A percentile compares a stretch with the other conserved stretches of the same genome.
Evolutionary conservation across 2,329 filamentous ascomycete species (phyloP).

Genomic region (Diplodia sapinea): DNA sequence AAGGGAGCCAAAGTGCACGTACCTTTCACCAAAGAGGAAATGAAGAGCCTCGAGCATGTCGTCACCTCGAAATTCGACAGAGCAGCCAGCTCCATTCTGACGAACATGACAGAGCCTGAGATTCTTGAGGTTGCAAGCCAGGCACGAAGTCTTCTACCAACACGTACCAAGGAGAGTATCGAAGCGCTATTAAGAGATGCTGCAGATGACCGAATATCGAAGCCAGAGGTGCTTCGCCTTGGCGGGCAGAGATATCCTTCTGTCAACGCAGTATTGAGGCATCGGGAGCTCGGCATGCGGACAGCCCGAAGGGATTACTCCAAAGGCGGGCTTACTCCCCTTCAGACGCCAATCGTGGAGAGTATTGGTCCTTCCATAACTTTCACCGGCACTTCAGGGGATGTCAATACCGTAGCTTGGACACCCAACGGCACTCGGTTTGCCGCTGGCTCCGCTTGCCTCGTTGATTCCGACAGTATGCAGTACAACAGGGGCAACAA

Average conservation of each 20-base stretch:
- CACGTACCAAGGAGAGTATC: slow-evolving; percentile 36
- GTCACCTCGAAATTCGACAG: slow-evolving; percentile 15
- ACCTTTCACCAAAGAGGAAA: slow-evolving; percentile 42
- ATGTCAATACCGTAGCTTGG: slow-evolving; percentile 64
- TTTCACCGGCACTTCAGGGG: slow-evolving; percentile 65
- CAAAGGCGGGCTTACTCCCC: slow-evolving; percentile 36
- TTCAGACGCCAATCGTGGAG: slow-evolving; percentile 44
- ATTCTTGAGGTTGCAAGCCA: slow-evolving; percentile 35
- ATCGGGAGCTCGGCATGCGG: slow-evolving; percentile 44
- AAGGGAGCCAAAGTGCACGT: slow-evolving; percentile 43
- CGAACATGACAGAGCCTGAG: slow-evolving; percentile 37
- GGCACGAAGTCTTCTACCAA: slow-evolving; percentile 34
- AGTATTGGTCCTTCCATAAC: slow-evolving; percentile 52
- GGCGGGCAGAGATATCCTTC: not conserved
- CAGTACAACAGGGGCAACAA: slow-evolving; percentile 66
- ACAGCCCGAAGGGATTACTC: slow-evolving; percentile 38
- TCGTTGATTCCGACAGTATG: slow-evolving; percentile 62
- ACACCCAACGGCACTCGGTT: slow-evolving; percentile 60
- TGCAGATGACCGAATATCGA: slow-evolving; percentile 34
- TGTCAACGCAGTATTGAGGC: slow-evolving; percentile 35
- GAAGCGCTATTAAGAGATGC: slow-evolving; percentile 43
- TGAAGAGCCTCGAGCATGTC: slow-evolving; percentile 36
- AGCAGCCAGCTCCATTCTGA: slow-evolving; percentile 29
- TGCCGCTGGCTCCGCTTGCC: slow-evolving; percentile 62
- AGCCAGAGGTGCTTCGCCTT: slow-evolving; percentile 9